Conservation (phyloP, 192 early-diverging fungal species). For the Backusella liffmaniae region DNA sequence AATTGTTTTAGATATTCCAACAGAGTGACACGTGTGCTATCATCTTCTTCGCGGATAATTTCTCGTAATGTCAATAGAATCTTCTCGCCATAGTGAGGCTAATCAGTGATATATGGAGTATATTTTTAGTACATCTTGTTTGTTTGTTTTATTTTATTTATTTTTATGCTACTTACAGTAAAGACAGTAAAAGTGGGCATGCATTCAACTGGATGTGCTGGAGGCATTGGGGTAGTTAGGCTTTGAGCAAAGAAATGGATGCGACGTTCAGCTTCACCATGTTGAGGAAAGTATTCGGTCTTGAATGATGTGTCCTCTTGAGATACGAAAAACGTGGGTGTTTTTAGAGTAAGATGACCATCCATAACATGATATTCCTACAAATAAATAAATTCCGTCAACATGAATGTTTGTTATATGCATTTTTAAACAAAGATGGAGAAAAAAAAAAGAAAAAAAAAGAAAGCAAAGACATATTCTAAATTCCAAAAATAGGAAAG, state of each 20-base stretch:
- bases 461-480: neutral
- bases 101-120: neutral
- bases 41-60: slow-evolving; percentile 81
- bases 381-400: neutral
- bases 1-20: slow-evolving; percentile 82
- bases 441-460: neutral
- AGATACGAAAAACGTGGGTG: slow-evolving; percentile 75
- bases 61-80: slow-evolving; percentile 78
- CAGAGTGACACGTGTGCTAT: slow-evolving; percentile 75
- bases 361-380: slow-evolving; percentile 43
- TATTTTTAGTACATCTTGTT: neutral
- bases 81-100: slow-evolving; percentile 85
- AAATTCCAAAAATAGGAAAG: neutral
- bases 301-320: slow-evolving; percentile 74
- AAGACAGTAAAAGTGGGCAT: slow-evolving; percentile 88
- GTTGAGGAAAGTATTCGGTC: slow-evolving; percentile 68
- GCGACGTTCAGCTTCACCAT: slow-evolving; percentile 80
- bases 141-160: neutral
- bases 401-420: neutral
- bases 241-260: slow-evolving; percentile 88
- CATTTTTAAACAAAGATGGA: neutral
- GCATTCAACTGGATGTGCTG: slow-evolving; percentile 74
- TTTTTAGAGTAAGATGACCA: slow-evolving; percentile 64
- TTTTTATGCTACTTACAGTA: slow-evolving; percentile 35
- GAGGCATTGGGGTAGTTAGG: slow-evolving; percentile 75